phyloP scores from a whole-genome alignment of 768 basidiomycete species.

The Pleurotus citrinopileatus region DNA sequence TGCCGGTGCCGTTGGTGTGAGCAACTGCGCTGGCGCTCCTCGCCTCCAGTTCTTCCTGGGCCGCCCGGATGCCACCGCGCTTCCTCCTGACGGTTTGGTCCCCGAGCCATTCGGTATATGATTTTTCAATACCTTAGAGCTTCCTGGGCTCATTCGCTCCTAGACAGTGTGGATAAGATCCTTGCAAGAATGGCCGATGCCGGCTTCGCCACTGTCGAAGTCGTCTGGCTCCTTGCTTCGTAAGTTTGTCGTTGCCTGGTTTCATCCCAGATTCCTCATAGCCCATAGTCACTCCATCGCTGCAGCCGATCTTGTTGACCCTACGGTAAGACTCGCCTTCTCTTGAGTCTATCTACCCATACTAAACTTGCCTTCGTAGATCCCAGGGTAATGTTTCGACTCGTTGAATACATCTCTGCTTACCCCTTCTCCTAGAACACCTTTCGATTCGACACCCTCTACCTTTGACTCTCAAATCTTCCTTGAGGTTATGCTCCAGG shows the following conservation, averaged over 20 bases:
- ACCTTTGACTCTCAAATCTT: slow-evolving; percentile 21
- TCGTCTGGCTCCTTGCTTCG: slow-evolving; percentile 35
- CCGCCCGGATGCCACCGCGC: slow-evolving; percentile 27
- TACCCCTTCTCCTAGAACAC: slow-evolving; percentile 19
- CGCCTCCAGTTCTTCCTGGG: slow-evolving; percentile 38
- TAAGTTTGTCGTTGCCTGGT: slow-evolving; percentile 9
- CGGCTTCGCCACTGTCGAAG: slow-evolving; percentile 31
- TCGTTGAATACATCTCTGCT: slow-evolving; percentile 11
- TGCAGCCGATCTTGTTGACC: slow-evolving; percentile 31
- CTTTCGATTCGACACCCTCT: slow-evolving; percentile 20
- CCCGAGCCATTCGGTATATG: slow-evolving; percentile 26
- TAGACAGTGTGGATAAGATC: slow-evolving; percentile 1
- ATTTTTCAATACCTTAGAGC: neutral
- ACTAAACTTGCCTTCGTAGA: neutral
- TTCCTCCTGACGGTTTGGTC: slow-evolving; percentile 27
- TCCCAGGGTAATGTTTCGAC: slow-evolving; percentile 16
- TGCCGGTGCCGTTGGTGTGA: slow-evolving; percentile 39
- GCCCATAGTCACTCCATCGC: slow-evolving; percentile 22
- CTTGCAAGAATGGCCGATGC: slow-evolving; percentile 27
- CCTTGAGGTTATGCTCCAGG: slow-evolving; percentile 22
- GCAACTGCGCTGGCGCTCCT: slow-evolving; percentile 44
- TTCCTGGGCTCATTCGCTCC: neutral
- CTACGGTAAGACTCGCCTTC: slow-evolving; percentile 12
- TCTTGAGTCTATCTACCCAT: neutral
- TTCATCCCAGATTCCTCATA: neutral